Evolutionary conservation across 2,329 filamentous ascomycete species (phyloP), one percentile per base, ranked within the genome.

Genomic region (Neofusicoccum cordaticola): DNA sequence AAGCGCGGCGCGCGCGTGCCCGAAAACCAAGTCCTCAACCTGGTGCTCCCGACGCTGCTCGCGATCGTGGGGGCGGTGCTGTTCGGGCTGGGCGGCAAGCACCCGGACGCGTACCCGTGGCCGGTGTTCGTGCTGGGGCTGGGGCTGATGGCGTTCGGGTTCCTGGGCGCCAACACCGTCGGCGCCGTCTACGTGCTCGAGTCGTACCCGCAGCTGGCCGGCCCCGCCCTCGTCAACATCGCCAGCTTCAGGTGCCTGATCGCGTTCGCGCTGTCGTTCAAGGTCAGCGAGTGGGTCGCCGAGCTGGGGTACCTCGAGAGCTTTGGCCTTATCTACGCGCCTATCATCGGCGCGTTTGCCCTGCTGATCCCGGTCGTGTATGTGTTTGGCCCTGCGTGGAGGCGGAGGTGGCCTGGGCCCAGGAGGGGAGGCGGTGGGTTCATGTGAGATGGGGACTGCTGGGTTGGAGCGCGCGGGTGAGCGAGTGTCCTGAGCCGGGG

Each of bases 131-230:
- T 74, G 9, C 45, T 70, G 15, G 72, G 69, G 11, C 65, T 73
- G 9, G 71, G 71, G 17, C 65, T 73, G 34, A 71, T 73, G 62
- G 68, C 69, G 2, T 72, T 74, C 52, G 70, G 71, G 11, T 73
- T 73, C 65, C 67, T 74, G 1, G 69, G 69, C 9, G 69, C 70
- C 4, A 74, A 73, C 42, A 73, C 72, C 6, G 69, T 74, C 42
- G 68, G 71, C 12, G 68, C 71, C 2, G 72, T 74, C n/a, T 74
- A 73, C 53, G 69, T 73, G 11, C 66, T 74, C 1, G 72, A 74
- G 63, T 69, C 67, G 66, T 74, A 74, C 61, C 71, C 72, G 17
- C 71, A 73, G 52, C 67, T 72, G 63, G 72, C 72, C 7, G 72
- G 72, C 8, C 72, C 72, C 4, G 69, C 71, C 7, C 66, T 74